These are phyloP conservation scores for Hypoxylon fuscum DNA, from an alignment of 495 filamentous ascomycete genomes.

Conservation along the genomic window DNA sequence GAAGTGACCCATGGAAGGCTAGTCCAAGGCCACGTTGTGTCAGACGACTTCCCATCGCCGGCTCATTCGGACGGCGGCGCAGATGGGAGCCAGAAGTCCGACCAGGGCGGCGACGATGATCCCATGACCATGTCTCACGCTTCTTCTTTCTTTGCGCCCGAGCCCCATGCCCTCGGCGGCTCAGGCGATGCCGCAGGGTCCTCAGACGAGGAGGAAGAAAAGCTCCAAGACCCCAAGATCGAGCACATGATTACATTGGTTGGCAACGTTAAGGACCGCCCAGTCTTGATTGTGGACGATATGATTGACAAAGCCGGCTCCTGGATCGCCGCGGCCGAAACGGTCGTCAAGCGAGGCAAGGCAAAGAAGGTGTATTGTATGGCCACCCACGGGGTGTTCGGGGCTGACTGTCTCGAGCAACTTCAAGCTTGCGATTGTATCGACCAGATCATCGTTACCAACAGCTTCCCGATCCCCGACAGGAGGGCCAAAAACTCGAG, in stretches of 20 bases:
- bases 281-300: conserved; percentile 95
- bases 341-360: conserved; percentile 88
- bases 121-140: conserved; percentile 65
- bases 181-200: conserved; percentile 79
- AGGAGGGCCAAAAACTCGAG: conserved; percentile 72
- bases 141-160: conserved; percentile 63
- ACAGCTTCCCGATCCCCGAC: conserved; percentile 88
- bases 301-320: conserved; percentile 98
- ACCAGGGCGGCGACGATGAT: conserved; percentile 58
- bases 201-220: conserved; percentile 90
- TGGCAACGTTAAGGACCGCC: conserved; percentile 84
- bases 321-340: conserved; percentile 99
- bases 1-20: conserved; percentile 93
- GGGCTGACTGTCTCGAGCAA: conserved; percentile 86
- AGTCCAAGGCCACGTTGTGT: conserved; percentile 95
- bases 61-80: conserved; percentile 65
- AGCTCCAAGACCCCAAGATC: conserved; percentile 72
- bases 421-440: conserved; percentile 93
- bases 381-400: conserved; percentile 95
- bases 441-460: conserved; percentile 92
- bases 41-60: conserved; percentile 88
- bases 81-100: conserved; percentile 43
- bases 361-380: conserved; percentile 97
- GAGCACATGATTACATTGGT: conserved; percentile 97
- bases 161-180: conserved; percentile 77